These are phyloP conservation scores for Papiliotrema nemorosa DNA, from an alignment of 1,284 basidiomycete species.

Conservation along the genomic window DNA sequence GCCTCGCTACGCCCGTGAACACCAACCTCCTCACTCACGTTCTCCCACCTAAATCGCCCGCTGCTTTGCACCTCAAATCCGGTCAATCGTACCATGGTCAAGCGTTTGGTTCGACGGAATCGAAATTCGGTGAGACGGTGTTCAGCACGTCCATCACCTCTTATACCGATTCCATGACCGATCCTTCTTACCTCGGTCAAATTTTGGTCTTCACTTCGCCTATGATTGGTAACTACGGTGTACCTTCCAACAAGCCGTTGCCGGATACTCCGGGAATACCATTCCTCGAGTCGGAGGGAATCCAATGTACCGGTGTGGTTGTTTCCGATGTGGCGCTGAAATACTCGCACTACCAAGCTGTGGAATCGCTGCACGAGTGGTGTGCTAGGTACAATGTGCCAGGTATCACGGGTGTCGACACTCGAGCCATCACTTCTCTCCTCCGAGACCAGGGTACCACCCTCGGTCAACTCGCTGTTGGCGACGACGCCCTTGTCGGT, in stretches of 20 bases:
- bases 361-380: slow-evolving; percentile 91
- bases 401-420: slow-evolving; percentile 94
- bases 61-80: slow-evolving; percentile 86
- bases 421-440: slow-evolving; percentile 89
- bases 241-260: slow-evolving; percentile 76
- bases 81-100: slow-evolving; percentile 87
- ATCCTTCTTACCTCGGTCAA: slow-evolving; percentile 97
- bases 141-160: slow-evolving; percentile 99
- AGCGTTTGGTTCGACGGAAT: slow-evolving; percentile 84
- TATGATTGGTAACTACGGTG: slow-evolving; percentile 98
- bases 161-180: slow-evolving; percentile 99
- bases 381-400: slow-evolving; percentile 86
- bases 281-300: slow-evolving; percentile 79
- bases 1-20: slow-evolving; percentile 25
- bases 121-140: slow-evolving; percentile 93
- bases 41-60: slow-evolving; percentile 58
- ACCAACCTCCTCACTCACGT: slow-evolving; percentile 32
- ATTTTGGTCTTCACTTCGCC: slow-evolving; percentile 98
- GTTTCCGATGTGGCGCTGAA: slow-evolving; percentile 93
- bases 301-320: slow-evolving; percentile 90
- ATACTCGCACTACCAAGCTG: slow-evolving; percentile 90
- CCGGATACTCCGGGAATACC: slow-evolving; percentile 83
- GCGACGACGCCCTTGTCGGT: slow-evolving; percentile 64
- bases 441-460: slow-evolving; percentile 97
- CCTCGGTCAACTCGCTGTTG: slow-evolving; percentile 84